phyloP scores from a whole-genome alignment of 352 stramenopile species.

The Aphanomyces cochlioides region DNA sequence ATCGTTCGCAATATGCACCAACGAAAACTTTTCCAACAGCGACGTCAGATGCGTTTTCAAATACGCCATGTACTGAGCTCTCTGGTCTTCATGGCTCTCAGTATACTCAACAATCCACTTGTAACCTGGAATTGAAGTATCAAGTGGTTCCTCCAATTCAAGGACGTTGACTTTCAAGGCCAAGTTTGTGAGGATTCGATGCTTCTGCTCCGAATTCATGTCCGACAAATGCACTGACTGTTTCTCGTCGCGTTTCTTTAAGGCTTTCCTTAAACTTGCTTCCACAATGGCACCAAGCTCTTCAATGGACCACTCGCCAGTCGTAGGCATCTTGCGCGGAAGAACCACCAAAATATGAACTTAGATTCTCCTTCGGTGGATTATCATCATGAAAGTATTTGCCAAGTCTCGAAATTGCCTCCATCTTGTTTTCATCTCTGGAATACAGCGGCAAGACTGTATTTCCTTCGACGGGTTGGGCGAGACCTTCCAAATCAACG shows the following conservation, averaged over 20 bases:
- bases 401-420: neutral
- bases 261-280: slow-evolving; percentile 8
- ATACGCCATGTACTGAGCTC: slow-evolving; percentile 37
- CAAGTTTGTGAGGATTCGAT: slow-evolving; percentile 14
- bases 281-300: slow-evolving; percentile 12
- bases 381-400: slow-evolving; percentile 7
- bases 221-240: slow-evolving; percentile 19
- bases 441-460: no score
- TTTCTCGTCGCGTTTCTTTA: slow-evolving; percentile 11
- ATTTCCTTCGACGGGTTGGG: no score
- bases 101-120: slow-evolving; percentile 32
- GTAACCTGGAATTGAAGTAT: slow-evolving; percentile 34
- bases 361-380: slow-evolving; percentile 11
- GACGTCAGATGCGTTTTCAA: slow-evolving; percentile 35
- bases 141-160: slow-evolving; percentile 32
- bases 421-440: slow-evolving; percentile 24
- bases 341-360: slow-evolving; percentile 17
- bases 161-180: slow-evolving; percentile 12
- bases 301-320: slow-evolving; percentile 12
- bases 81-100: slow-evolving; percentile 29
- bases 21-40: slow-evolving; percentile 34
- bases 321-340: slow-evolving; percentile 18
- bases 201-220: slow-evolving; percentile 23
- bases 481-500: no score
- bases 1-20: slow-evolving; percentile 34